Conservation (phyloP, 2,329 filamentous ascomycete species). For the Curvularia hawaiiensis region DNA sequence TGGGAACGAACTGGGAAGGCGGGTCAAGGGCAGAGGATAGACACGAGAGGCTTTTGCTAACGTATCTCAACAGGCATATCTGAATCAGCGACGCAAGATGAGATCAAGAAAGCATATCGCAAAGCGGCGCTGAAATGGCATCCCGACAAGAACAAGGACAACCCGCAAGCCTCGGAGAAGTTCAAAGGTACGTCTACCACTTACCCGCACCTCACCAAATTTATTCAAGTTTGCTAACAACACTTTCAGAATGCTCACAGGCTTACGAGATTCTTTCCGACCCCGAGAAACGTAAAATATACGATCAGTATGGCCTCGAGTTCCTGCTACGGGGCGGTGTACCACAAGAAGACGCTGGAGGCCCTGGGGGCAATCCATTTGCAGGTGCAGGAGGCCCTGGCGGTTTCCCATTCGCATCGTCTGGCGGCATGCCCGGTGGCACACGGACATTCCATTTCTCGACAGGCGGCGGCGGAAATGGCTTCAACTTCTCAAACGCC, state of each 20-base stretch:
- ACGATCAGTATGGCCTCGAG: conserved; percentile 93
- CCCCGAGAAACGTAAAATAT: conserved; percentile 93
- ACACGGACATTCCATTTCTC: conserved; percentile 69
- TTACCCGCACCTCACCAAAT: background rate
- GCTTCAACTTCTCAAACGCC: conserved; percentile 84
- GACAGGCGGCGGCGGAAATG: conserved; percentile 60
- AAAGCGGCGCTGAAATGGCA: conserved; percentile 92
- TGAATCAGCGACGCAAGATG: conserved; percentile 82
- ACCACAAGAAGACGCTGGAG: conserved; percentile 58
- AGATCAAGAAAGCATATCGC: conserved; percentile 95
- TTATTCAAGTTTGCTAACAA: conserved; percentile 20
- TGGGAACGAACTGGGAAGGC: conserved; percentile 2
- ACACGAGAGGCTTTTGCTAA: conserved; percentile 26
- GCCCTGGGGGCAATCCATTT: conserved; percentile 52
- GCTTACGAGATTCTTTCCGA: conserved; percentile 98
- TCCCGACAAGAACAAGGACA: conserved; percentile 97
- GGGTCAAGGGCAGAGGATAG: conserved; percentile 15
- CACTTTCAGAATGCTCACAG: conserved; percentile 78
- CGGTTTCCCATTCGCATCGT: conserved; percentile 59
- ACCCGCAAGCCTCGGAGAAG: conserved; percentile 82
- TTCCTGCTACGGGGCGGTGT: conserved; percentile 83
- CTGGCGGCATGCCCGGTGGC: conserved; percentile 62
- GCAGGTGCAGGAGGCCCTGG: conserved; percentile 46
- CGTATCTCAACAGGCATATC: conserved; percentile 60
- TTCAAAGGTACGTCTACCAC: conserved; percentile 71